Evolutionary conservation across 1,139 yeast species (phyloP).

Genomic region (Candida albicans): DNA sequence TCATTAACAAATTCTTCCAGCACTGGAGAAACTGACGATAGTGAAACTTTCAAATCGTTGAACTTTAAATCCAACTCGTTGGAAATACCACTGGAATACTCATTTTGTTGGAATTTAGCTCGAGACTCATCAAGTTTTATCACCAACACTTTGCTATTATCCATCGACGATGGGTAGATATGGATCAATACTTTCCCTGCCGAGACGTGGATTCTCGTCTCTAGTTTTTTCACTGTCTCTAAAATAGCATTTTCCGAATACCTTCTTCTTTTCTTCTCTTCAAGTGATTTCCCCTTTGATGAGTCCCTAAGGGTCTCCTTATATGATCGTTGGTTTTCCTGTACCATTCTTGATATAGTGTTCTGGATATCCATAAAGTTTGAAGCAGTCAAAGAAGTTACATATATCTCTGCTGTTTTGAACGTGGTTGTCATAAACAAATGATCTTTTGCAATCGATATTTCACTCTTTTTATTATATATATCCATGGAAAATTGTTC

Average conservation of each 20-base stretch:
- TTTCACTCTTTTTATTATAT: slow-evolving; percentile 63
- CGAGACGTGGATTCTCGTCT: slow-evolving; percentile 62
- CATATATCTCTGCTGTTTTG: slow-evolving; percentile 57
- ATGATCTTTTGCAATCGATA: slow-evolving; percentile 53
- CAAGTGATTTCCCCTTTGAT: slow-evolving; percentile 11
- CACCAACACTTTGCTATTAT: slow-evolving; percentile 72
- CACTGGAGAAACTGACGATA: slow-evolving; percentile 51
- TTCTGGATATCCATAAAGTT: slow-evolving; percentile 76
- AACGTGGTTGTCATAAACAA: slow-evolving; percentile 59
- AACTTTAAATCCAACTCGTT: slow-evolving; percentile 54
- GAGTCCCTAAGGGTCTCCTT: slow-evolving; percentile 69
- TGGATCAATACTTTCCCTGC: slow-evolving; percentile 59
- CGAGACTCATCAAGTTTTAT: slow-evolving; percentile 57
- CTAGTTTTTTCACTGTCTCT: slow-evolving; percentile 42
- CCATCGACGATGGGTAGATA: slow-evolving; percentile 74
- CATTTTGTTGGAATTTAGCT: slow-evolving; percentile 63
- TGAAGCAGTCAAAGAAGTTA: slow-evolving; percentile 85
- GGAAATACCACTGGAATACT: slow-evolving; percentile 46
- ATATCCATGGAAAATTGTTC: slow-evolving; percentile 54
- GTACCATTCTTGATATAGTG: slow-evolving; percentile 68
- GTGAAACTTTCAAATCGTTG: slow-evolving; percentile 62
- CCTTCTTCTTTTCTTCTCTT: slow-evolving; percentile 9
- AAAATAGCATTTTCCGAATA: slow-evolving; percentile 30
- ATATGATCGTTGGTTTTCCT: slow-evolving; percentile 71
- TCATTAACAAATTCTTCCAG: slow-evolving; percentile 46